Conservation (phyloP, 306 rosid genomes). For the Quercus suber region DNA sequence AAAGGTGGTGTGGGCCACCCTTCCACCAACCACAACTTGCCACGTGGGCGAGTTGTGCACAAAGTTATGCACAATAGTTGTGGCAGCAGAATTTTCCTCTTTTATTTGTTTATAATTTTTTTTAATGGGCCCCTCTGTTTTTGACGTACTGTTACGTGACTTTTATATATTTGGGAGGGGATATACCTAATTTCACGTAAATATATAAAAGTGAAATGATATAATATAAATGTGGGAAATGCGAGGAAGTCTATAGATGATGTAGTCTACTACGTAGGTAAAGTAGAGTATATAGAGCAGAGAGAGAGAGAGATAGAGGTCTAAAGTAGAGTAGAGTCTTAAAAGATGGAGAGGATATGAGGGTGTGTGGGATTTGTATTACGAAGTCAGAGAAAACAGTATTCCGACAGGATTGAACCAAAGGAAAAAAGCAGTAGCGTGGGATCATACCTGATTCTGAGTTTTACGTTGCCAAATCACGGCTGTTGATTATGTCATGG, state of each 20-base stretch:
- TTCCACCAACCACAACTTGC: too few species aligned
- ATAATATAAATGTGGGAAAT: background rate
- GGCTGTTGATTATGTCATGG: background rate
- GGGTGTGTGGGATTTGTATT: background rate
- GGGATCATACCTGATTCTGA: background rate
- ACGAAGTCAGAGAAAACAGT: background rate
- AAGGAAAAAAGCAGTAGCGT: background rate
- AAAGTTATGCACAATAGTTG: too few species aligned
- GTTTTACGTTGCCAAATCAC: background rate
- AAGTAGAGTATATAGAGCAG: too few species aligned
- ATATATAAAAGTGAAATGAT: background rate
- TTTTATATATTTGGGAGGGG: background rate
- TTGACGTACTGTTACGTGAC: constrained; percentile 22
- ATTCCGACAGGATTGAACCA: background rate
- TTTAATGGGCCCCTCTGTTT: too few species aligned
- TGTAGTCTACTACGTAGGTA: too few species aligned
- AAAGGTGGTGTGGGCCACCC: too few species aligned
- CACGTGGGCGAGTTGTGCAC: too few species aligned
- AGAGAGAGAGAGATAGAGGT: too few species aligned
- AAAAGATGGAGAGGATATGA: background rate
- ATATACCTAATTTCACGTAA: background rate
- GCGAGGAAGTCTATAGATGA: background rate
- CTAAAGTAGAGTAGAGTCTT: too few species aligned
- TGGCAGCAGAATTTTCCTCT: too few species aligned
- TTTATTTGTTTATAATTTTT: background rate